Conservation (phyloP, 2,329 filamentous ascomycete genomes). For the Aureobasidium sp. region DNA sequence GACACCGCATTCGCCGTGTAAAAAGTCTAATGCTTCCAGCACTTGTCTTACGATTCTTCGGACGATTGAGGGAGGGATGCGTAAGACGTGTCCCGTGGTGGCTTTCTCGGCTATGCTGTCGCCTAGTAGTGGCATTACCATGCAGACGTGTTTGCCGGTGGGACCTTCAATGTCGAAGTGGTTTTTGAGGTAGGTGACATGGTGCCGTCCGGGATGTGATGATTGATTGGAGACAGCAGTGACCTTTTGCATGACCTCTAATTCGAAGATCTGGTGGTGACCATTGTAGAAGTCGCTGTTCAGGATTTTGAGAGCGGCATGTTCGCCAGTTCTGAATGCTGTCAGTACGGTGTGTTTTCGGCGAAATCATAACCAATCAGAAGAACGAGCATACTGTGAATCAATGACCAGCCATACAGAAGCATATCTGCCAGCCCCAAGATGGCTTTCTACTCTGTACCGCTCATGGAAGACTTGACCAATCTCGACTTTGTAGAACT, state of each 20-base stretch:
- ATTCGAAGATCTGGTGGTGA: conserved; percentile 10
- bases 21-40: conserved; percentile 19
- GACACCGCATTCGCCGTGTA: conserved; percentile 19
- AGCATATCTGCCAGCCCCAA: conserved; percentile 34
- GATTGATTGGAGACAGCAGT: background rate
- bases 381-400: too few relatives aligned
- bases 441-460: conserved; percentile 33
- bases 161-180: conserved; percentile 21
- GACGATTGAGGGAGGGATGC: conserved; percentile 4
- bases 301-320: conserved; percentile 18
- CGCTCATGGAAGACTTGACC: conserved; percentile 27
- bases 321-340: background rate
- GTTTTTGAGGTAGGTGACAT: conserved; percentile 16
- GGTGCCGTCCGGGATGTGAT: conserved; percentile 1
- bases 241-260: conserved; percentile 12
- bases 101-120: conserved; percentile 15
- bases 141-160: conserved; percentile 20
- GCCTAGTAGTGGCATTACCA: conserved; percentile 19
- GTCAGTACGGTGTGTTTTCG: background rate
- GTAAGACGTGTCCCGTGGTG: background rate
- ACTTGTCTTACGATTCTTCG: conserved; percentile 20
- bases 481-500: conserved; percentile 25
- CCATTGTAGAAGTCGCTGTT: conserved; percentile 17
- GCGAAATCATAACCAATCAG: background rate
- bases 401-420: conserved; percentile 33